Evolutionary conservation across 2,329 filamentous ascomycete genomes (phyloP), one percentile per base, ranked within the genome.

Genomic region (Knufia petricola): DNA sequence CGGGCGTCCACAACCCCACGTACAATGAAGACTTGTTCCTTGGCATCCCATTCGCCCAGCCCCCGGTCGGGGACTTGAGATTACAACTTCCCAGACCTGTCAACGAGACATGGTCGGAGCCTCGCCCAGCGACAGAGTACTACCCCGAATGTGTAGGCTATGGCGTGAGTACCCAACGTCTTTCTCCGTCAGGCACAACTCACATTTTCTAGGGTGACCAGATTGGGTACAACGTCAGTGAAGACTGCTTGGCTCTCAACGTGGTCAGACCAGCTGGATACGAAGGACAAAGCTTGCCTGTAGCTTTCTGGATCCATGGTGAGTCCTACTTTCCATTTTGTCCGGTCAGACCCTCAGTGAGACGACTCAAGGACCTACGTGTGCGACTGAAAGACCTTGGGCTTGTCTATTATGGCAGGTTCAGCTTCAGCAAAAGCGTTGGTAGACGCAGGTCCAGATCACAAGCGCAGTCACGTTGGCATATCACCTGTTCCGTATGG

Each of bases 231-330:
- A 32, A 46, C 3, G 40, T 52, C 15, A 83, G 82, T 55, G 64
- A 71, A 50, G 66, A 70, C 48, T 71, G 68, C 43, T 52, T 71
- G 1, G 68, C 63, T 2, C 57, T 63, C 3, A 71, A 71, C 46
- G 69, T 84, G 6, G 66, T 83, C 21, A 71, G 79, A 2, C 77
- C 78, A 0, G 63, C 71, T 7, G 71, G 72, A 4, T 59, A 63
- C 51, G 55, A 58, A 20, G 64, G 70, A 6, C 60, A 61, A 2
- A 67, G 63, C 9, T 66, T 83, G 1, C 79, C 78, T 0, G 73
- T 81, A 4, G 70, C 69, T 9, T 68, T 79, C 1, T 84, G 79
- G 79, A 77, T 84, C 21, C 77, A 81, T 54, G 42, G 26, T 28
- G 26, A 28, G 26, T 28, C 26, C 12, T 28, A n/a, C n/a, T 12